A percentile compares a stretch with the other conserved stretches of the same genome.
Conservation (phyloP, 441 rosid genomes). For the Euphorbia celastroides region DNA sequence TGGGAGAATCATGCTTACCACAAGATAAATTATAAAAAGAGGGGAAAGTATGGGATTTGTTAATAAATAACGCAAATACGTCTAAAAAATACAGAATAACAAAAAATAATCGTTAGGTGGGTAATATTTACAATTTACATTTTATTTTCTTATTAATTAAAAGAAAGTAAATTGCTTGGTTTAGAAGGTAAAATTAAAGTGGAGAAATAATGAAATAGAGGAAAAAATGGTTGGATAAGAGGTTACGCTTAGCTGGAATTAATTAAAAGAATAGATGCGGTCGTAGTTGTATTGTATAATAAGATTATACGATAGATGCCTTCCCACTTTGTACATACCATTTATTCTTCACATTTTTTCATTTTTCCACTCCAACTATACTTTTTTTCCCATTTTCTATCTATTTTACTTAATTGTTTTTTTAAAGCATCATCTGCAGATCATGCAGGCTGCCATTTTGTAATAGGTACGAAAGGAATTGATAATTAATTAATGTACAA, state of each 20-base stretch:
- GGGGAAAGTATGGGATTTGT: neutral
- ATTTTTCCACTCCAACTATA: too few species aligned
- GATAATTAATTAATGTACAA: too few species aligned
- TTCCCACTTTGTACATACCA: neutral
- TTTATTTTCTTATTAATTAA: too few species aligned
- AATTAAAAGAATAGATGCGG: neutral
- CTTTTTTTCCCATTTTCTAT: too few species aligned
- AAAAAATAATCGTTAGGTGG: neutral
- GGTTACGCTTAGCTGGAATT: neutral
- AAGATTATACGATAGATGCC: neutral
- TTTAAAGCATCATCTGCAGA: neutral
- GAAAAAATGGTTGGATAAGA: neutral
- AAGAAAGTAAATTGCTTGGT: neutral
- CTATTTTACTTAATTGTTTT: too few species aligned
- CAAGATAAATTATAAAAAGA: constrained; percentile 3
- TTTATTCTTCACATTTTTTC: too few species aligned
- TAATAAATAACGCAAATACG: neutral
- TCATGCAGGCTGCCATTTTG: neutral
- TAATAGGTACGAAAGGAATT: neutral
- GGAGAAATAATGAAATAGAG: too few species aligned
- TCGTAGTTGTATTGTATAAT: neutral
- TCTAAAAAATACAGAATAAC: neutral
- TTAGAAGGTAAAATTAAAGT: neutral
- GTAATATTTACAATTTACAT: too few species aligned
- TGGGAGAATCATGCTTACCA: constrained; percentile 3